Conservation (phyloP, 2,329 filamentous ascomycete species). For the Hypoxylon rubiginosum region DNA sequence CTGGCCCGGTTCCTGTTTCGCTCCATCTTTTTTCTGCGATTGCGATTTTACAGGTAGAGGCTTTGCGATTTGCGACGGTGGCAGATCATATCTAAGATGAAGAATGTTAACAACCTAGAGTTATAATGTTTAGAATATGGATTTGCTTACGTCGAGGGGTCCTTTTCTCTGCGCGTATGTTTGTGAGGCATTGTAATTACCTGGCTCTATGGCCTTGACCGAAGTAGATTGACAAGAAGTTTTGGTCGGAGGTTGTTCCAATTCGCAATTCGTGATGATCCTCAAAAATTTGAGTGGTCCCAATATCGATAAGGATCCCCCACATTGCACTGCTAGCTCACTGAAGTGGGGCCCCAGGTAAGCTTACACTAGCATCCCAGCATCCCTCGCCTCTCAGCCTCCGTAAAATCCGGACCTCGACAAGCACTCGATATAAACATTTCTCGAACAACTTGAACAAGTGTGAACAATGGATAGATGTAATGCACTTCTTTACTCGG, state of each 20-base stretch:
- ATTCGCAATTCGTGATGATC: constrained; percentile 7
- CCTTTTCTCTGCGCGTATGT: constrained; percentile 76
- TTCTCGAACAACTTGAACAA: background rate
- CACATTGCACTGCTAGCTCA: constrained; percentile 14
- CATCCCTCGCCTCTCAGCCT: background rate
- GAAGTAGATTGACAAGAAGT: background rate
- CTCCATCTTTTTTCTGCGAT: constrained; percentile 52
- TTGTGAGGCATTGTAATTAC: constrained; percentile 81
- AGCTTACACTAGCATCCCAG: background rate
- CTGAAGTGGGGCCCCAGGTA: background rate
- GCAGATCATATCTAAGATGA: constrained; percentile 62
- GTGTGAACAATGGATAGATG: background rate
- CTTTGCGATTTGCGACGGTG: constrained; percentile 62
- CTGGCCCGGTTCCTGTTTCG: constrained; percentile 48
- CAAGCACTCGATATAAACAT: background rate
- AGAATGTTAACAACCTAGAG: constrained; percentile 28
- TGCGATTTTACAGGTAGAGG: constrained; percentile 62
- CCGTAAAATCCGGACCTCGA: background rate
- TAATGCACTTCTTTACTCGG: background rate
- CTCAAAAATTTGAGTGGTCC: constrained; percentile 20
- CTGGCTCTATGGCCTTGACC: background rate
- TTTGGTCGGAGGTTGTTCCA: constrained; percentile 1
- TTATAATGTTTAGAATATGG: constrained; percentile 34
- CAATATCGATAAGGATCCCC: constrained; percentile 11
- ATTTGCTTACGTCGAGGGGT: constrained; percentile 65